Percentiles rank a stretch among this genome's conserved stretches.
phyloP scores from a whole-genome alignment of 2,329 filamentous ascomycete species.

The Botryotinia globosa region DNA sequence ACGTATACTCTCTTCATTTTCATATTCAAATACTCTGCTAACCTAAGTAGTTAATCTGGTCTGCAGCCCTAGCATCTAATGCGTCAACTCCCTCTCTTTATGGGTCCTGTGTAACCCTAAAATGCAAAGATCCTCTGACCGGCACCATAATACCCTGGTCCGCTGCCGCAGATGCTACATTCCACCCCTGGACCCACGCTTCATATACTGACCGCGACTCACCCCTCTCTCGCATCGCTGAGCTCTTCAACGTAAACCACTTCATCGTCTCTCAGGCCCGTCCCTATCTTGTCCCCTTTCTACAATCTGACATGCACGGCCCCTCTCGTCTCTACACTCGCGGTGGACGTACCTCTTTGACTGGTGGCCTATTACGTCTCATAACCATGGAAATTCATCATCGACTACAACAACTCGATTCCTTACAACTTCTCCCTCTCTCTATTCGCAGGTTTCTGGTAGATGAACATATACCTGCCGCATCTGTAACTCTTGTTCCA shows the following conservation, averaged over 20 bases:
- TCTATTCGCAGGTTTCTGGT: conserved; percentile 73
- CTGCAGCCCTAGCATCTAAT: conserved; percentile 58
- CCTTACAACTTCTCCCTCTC: conserved; percentile 67
- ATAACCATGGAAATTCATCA: conserved; percentile 76
- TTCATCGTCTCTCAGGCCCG: conserved; percentile 92
- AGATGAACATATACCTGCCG: conserved; percentile 76
- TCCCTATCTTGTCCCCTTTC: conserved; percentile 83
- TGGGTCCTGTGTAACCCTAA: conserved; percentile 50
- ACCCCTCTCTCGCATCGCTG: conserved; percentile 59
- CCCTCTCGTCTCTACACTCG: conserved; percentile 60
- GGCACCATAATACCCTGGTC: conserved; percentile 61
- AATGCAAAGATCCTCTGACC: conserved; percentile 60
- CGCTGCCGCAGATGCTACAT: conserved; percentile 47
- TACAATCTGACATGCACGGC: conserved; percentile 76
- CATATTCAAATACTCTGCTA: background rate
- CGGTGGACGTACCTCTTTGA: conserved; percentile 56
- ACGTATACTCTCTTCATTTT: conserved; percentile 42
- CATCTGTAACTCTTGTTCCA: conserved; percentile 78
- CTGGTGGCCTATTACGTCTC: conserved; percentile 61
- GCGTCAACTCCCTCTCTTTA: conserved; percentile 49
- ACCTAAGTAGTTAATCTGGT: conserved; percentile 53
- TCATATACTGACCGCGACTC: conserved; percentile 55
- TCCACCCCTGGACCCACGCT: conserved; percentile 54
- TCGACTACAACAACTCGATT: conserved; percentile 76
- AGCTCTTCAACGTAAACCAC: conserved; percentile 76